These are phyloP conservation scores for Schizophyllum amplum DNA, from an alignment of 1,284 basidiomycete species.

Conservation along the genomic window DNA sequence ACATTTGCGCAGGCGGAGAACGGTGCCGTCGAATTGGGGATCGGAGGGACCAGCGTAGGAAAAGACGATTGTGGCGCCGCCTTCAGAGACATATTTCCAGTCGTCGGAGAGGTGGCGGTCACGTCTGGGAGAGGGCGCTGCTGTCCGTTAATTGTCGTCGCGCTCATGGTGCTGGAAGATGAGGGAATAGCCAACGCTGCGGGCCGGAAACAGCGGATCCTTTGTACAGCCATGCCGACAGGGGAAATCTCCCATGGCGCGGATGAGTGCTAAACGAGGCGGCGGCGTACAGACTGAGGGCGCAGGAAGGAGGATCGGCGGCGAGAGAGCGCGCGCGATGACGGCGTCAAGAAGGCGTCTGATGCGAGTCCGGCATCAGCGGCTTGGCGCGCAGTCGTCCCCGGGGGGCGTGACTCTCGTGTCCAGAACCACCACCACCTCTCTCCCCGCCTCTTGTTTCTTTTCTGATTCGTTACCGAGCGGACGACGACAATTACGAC, in stretches of 20 bases:
- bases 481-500: too few relatives aligned
- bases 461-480: too few relatives aligned
- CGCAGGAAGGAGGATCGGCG: too few relatives aligned
- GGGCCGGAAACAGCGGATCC: not conserved
- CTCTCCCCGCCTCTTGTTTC: too few relatives aligned
- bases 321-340: too few relatives aligned
- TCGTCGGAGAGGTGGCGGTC: slow-evolving; percentile 41
- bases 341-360: too few relatives aligned
- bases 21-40: slow-evolving; percentile 48
- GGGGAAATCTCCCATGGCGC: not conserved
- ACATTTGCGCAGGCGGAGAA: slow-evolving; percentile 68
- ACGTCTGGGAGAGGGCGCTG: slow-evolving; percentile 12
- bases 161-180: not conserved
- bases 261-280: not conserved
- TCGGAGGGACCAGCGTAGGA: slow-evolving; percentile 57
- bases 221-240: not conserved
- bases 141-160: too few relatives aligned
- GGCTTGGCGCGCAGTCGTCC: too few relatives aligned
- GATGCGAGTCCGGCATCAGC: too few relatives aligned
- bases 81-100: slow-evolving; percentile 85
- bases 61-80: slow-evolving; percentile 84
- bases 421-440: too few relatives aligned
- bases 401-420: too few relatives aligned
- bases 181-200: not conserved
- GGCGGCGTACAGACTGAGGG: not conserved